Conservation (phyloP, 345 rosid genomes). For the Citrus hindsii region DNA sequence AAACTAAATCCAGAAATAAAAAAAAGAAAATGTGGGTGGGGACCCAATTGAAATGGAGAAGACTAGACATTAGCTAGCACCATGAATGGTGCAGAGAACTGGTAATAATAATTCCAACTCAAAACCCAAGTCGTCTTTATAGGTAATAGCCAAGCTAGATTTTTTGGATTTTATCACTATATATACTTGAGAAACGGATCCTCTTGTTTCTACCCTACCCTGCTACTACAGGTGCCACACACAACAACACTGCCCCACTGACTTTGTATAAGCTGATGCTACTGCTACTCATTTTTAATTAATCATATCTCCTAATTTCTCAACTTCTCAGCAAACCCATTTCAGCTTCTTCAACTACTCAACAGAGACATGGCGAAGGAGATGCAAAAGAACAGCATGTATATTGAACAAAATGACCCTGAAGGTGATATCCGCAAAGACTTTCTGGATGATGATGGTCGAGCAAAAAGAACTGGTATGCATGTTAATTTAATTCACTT, state of each 20-base stretch:
- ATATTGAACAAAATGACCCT: slow-evolving; percentile 33
- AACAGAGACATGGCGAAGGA: slow-evolving; percentile 27
- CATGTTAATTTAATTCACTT: neutral
- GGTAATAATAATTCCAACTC: neutral
- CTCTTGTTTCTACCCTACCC: neutral
- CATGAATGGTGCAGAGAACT: slow-evolving; percentile 4
- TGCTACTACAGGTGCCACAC: neutral
- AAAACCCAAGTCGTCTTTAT: neutral
- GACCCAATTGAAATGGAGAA: neutral
- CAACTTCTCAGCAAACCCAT: neutral
- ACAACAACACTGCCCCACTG: neutral
- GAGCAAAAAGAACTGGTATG: slow-evolving; percentile 62
- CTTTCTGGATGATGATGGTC: slow-evolving; percentile 67
- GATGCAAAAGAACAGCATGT: slow-evolving; percentile 34
- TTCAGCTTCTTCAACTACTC: neutral
- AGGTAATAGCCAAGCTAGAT: neutral
- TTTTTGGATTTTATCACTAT: neutral
- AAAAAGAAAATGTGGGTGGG: neutral
- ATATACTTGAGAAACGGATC: neutral
- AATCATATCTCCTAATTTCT: neutral
- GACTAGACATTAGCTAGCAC: neutral
- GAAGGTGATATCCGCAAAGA: slow-evolving; percentile 34
- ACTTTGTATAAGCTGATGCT: neutral
- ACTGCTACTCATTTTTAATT: neutral
- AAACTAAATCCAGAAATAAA: neutral